Conservation (phyloP, 306 rosid species). For the Citrullus colocynthis region DNA sequence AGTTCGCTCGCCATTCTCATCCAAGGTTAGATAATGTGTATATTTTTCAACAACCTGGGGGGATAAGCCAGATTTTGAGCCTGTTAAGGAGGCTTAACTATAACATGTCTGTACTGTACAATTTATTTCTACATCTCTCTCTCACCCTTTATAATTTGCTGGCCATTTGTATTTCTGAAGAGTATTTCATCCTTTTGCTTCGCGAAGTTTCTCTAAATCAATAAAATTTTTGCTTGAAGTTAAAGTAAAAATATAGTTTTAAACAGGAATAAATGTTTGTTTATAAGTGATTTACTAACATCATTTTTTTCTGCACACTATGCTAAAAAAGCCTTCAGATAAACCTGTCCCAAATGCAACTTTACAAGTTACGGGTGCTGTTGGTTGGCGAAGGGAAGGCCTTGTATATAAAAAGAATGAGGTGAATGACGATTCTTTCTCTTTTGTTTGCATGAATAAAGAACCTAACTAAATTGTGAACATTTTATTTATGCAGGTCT, state of each 20-base stretch:
- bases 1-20: slow-evolving; percentile 93
- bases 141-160: background rate
- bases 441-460: background rate
- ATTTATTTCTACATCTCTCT: background rate
- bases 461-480: background rate
- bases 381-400: slow-evolving; percentile 97
- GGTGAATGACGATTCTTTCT: slow-evolving; percentile 22
- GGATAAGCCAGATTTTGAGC: background rate
- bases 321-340: slow-evolving; percentile 42
- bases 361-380: slow-evolving; percentile 92
- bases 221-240: background rate
- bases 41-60: background rate
- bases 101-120: background rate
- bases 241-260: background rate
- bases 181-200: background rate
- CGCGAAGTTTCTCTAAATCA: background rate
- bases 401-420: slow-evolving; percentile 81
- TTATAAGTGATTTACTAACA: background rate
- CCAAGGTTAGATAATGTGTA: slow-evolving; percentile 53
- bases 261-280: background rate
- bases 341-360: slow-evolving; percentile 87
- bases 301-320: background rate
- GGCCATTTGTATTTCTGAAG: background rate
- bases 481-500: slow-evolving; percentile 39
- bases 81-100: background rate